Evolutionary conservation across 2,329 filamentous ascomycete genomes (phyloP).

Genomic region (Cytospora mali): DNA sequence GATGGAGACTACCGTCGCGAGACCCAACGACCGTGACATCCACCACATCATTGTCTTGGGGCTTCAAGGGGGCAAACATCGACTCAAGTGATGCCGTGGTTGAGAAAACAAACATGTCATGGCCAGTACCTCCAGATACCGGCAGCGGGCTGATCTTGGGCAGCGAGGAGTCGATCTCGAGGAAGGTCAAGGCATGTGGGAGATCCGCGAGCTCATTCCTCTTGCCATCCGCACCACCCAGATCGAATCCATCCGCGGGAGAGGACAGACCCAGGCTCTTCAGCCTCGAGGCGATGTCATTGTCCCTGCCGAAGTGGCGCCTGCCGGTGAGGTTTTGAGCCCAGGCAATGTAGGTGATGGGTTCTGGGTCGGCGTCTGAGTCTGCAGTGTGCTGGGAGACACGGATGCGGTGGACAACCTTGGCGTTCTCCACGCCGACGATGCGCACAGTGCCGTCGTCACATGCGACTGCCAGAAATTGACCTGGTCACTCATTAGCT

Average conservation of each 20-base stretch:
- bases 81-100: constrained; percentile 69
- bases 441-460: constrained; percentile 78
- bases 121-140: constrained; percentile 61
- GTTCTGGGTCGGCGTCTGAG: constrained; percentile 42
- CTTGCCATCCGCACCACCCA: constrained; percentile 12
- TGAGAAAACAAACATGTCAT: constrained; percentile 67
- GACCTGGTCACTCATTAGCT: constrained; percentile 52
- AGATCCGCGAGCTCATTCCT: constrained; percentile 53
- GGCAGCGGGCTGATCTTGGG: constrained; percentile 76
- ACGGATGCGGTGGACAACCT: constrained; percentile 73
- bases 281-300: constrained; percentile 34
- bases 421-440: constrained; percentile 78
- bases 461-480: constrained; percentile 81
- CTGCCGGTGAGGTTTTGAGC: constrained; percentile 47
- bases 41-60: constrained; percentile 71
- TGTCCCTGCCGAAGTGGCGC: constrained; percentile 27
- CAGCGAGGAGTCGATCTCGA: constrained; percentile 76
- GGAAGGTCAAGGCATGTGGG: constrained; percentile 71
- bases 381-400: constrained; percentile 40
- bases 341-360: constrained; percentile 59
- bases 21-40: constrained; percentile 79
- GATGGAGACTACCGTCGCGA: constrained; percentile 69
- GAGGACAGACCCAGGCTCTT: constrained; percentile 32
- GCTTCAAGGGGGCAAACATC: constrained; percentile 64
- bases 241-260: constrained; percentile 31